Evolutionary conservation across 2,329 filamentous ascomycete genomes (phyloP).

Genomic region (Monilinia fructicola): DNA sequence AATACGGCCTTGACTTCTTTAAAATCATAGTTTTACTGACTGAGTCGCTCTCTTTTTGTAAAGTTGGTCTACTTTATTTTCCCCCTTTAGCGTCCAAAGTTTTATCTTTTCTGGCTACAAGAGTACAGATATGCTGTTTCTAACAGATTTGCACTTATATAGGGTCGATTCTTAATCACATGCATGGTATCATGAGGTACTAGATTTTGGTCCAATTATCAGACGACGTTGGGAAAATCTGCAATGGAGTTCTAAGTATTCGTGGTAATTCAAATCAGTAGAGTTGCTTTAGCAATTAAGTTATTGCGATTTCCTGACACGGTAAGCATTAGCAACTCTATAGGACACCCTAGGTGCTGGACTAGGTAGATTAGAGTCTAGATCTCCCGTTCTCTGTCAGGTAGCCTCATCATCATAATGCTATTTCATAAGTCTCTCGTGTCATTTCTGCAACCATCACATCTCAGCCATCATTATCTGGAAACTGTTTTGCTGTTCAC

Average conservation of each 20-base stretch:
- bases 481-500: not conserved
- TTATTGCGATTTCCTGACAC: not conserved
- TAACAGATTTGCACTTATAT: too few species aligned
- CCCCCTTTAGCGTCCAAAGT: too few species aligned
- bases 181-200: not conserved
- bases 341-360: not conserved
- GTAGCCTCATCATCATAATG: not conserved
- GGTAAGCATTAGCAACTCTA: not conserved
- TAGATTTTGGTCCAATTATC: not conserved
- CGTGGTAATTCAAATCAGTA: not conserved
- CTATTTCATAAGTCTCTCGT: not conserved
- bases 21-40: too few species aligned
- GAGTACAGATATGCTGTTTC: too few species aligned
- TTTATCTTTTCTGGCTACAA: too few species aligned
- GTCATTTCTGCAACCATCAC: not conserved
- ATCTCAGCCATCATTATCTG: not conserved
- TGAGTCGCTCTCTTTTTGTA: too few species aligned
- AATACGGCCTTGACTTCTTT: too few species aligned
- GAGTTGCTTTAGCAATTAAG: not conserved
- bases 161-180: not conserved
- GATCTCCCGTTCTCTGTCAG: not conserved
- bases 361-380: slow-evolving; percentile 5
- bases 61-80: too few species aligned
- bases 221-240: not conserved
- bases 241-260: not conserved